Evolutionary conservation across 768 basidiomycete species (phyloP).

Genomic region (Amanita pallidorosea): DNA sequence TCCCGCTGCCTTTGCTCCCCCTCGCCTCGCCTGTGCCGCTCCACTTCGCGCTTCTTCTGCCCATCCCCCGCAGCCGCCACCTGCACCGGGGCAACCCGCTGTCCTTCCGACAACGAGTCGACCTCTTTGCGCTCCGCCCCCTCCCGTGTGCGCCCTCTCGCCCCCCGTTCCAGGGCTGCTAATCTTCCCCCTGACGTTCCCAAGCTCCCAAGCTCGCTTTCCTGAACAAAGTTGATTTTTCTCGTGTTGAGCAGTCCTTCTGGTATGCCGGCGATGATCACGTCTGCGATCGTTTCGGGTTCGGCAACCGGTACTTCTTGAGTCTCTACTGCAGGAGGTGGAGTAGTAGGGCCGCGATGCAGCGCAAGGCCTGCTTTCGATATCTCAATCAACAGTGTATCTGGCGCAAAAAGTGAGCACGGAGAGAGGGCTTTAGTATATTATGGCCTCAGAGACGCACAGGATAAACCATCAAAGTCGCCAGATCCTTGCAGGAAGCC

Average conservation of each 20-base stretch:
- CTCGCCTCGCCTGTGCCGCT: too few relatives aligned
- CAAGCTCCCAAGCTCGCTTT: slow-evolving; percentile 44
- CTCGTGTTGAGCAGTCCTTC: slow-evolving; percentile 27
- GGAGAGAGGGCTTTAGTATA: slow-evolving; percentile 4
- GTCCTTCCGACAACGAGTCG: too few relatives aligned
- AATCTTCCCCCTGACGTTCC: too few relatives aligned
- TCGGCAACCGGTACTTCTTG: slow-evolving; percentile 14
- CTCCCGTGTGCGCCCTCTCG: too few relatives aligned
- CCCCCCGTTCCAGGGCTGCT: too few relatives aligned
- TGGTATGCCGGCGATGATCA: slow-evolving; percentile 30
- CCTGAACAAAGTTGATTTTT: slow-evolving; percentile 75
- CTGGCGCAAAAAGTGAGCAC: slow-evolving; percentile 25
- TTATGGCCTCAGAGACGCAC: slow-evolving; percentile 27
- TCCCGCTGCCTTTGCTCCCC: too few relatives aligned
- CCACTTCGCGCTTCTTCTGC: too few relatives aligned
- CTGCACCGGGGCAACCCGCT: too few relatives aligned
- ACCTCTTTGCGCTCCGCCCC: too few relatives aligned
- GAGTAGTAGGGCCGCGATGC: slow-evolving; percentile 22
- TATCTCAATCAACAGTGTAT: slow-evolving; percentile 50
- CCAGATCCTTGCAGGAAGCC: slow-evolving; percentile 50
- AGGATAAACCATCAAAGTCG: slow-evolving; percentile 49
- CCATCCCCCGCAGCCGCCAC: too few relatives aligned
- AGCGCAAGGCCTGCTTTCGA: slow-evolving; percentile 42
- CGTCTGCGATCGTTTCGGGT: slow-evolving; percentile 14
- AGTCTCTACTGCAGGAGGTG: slow-evolving; percentile 18